Conservation (phyloP, 192 early-diverging fungal genomes). For the Lunasporangiospora selenospora region DNA sequence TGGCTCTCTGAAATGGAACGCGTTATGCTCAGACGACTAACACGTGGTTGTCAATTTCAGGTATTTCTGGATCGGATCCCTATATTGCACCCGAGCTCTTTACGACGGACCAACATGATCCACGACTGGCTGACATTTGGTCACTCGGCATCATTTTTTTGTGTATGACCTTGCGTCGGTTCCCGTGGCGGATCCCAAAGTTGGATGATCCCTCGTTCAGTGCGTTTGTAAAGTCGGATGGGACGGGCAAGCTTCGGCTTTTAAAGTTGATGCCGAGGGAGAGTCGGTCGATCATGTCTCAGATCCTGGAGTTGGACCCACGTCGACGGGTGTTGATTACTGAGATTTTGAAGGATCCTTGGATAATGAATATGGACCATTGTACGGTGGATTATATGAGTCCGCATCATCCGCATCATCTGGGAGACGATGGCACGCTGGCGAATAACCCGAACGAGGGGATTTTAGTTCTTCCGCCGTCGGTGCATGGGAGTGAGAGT, state of each 20-base stretch:
- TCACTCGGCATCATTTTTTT: constrained; percentile 88
- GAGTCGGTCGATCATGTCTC: constrained; percentile 62
- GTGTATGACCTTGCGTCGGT: constrained; percentile 72
- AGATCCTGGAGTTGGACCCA: constrained; percentile 69
- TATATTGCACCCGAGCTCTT: constrained; percentile 95
- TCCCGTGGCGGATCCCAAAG: constrained; percentile 70
- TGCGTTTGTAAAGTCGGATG: constrained; percentile 55
- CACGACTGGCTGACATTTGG: constrained; percentile 89
- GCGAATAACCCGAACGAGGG: constrained; percentile 26
- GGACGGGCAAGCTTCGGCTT: constrained; percentile 57
- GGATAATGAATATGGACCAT: constrained; percentile 73
- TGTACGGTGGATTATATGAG: constrained; percentile 49
- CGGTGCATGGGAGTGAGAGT: constrained; percentile 30
- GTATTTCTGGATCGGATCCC: constrained; percentile 89
- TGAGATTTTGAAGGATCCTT: constrained; percentile 72
- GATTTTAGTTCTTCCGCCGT: constrained; percentile 8
- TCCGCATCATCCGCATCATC: constrained; percentile 36
- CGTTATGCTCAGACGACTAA: constrained; percentile 56
- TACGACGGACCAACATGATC: constrained; percentile 74
- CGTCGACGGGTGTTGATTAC: constrained; percentile 65
- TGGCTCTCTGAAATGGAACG: too few relatives aligned
- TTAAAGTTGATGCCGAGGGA: constrained; percentile 67
- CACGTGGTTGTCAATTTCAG: constrained; percentile 69
- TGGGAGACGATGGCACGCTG: constrained; percentile 38
- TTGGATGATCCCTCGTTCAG: constrained; percentile 66